Evolutionary conservation across 805 yeast species (phyloP).

Genomic region (Ogataea philodendri): DNA sequence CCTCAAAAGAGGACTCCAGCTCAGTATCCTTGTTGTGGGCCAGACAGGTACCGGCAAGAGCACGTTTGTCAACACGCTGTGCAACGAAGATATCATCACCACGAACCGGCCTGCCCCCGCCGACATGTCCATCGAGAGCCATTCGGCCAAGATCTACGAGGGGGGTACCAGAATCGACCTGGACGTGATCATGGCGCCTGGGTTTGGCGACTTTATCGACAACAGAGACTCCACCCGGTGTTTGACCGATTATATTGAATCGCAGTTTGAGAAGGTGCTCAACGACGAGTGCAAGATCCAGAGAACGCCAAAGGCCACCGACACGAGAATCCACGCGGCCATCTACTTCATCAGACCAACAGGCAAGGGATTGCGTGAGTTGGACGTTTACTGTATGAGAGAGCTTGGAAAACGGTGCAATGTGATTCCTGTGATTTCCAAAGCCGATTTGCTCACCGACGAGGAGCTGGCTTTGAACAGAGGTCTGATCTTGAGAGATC

Average conservation of each 20-base stretch:
- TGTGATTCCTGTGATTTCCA: constrained; percentile 77
- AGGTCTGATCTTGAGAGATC: constrained; percentile 44
- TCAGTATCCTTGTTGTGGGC: constrained; percentile 49
- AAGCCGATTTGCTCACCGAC: constrained; percentile 69
- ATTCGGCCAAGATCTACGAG: constrained; percentile 37
- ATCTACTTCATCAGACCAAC: constrained; percentile 78
- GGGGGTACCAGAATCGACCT: constrained; percentile 49
- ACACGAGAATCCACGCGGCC: constrained; percentile 80
- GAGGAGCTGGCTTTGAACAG: constrained; percentile 49
- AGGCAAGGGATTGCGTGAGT: constrained; percentile 58
- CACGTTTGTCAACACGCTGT: constrained; percentile 76
- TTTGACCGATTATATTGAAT: constrained; percentile 68
- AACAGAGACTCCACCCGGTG: constrained; percentile 59
- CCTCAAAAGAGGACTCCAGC: constrained; percentile 48
- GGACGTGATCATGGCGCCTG: constrained; percentile 67
- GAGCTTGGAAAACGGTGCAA: constrained; percentile 68
- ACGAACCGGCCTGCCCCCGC: constrained; percentile 38
- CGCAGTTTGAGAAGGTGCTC: constrained; percentile 66
- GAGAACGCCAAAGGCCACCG: constrained; percentile 42
- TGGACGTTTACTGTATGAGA: constrained; percentile 71
- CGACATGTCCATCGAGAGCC: constrained; percentile 32
- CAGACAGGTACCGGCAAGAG: constrained; percentile 72
- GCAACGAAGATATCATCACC: constrained; percentile 51
- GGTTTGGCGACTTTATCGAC: constrained; percentile 71
- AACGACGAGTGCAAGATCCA: constrained; percentile 70